Evolutionary conservation across 202 grass and related monocot species (phyloP).

Genomic region (Musa balbisiana): DNA sequence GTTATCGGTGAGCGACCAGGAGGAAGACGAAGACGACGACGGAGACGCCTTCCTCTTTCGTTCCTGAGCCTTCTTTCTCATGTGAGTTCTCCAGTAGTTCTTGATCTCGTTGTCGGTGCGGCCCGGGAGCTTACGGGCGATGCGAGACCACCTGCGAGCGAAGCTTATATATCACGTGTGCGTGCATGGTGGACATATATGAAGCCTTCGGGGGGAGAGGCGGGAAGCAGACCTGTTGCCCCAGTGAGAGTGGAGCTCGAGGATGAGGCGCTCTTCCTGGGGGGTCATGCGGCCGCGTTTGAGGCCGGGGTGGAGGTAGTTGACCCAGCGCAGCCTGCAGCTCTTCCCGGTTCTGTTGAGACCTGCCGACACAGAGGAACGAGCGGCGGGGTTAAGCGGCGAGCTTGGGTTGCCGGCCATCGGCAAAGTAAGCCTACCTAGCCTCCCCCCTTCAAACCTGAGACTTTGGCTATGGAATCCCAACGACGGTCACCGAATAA

Average conservation of each 20-base stretch:
- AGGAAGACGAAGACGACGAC: not conserved
- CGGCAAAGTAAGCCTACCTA: slow-evolving; percentile 9
- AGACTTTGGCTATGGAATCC: slow-evolving; percentile 14
- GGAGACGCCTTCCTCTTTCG: not conserved
- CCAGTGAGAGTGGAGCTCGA: slow-evolving; percentile 4
- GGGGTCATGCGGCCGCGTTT: slow-evolving; percentile 5
- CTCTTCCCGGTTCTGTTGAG: slow-evolving; percentile 5
- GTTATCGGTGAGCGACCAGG: not conserved
- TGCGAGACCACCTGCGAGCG: not conserved
- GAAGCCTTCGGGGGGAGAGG: too few species aligned
- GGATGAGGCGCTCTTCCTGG: slow-evolving; percentile 5
- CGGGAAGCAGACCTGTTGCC: not conserved
- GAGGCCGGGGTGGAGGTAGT: slow-evolving; percentile 13
- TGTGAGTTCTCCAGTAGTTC: slow-evolving; percentile 11
- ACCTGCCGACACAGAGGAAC: not conserved
- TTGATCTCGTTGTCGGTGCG: slow-evolving; percentile 13
- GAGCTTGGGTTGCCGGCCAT: not conserved
- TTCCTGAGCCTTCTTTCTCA: slow-evolving; percentile 5
- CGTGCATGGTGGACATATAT: not conserved
- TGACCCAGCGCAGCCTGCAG: slow-evolving; percentile 7
- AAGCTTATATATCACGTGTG: not conserved
- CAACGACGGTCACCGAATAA: slow-evolving; percentile 15
- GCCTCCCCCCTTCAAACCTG: slow-evolving; percentile 4
- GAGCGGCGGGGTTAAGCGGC: not conserved
- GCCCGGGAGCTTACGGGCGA: not conserved